Percentiles rank a stretch among this genome's conserved stretches.
Conservation (phyloP, 306 rosid genomes). For the Cicer yamashitae region DNA sequence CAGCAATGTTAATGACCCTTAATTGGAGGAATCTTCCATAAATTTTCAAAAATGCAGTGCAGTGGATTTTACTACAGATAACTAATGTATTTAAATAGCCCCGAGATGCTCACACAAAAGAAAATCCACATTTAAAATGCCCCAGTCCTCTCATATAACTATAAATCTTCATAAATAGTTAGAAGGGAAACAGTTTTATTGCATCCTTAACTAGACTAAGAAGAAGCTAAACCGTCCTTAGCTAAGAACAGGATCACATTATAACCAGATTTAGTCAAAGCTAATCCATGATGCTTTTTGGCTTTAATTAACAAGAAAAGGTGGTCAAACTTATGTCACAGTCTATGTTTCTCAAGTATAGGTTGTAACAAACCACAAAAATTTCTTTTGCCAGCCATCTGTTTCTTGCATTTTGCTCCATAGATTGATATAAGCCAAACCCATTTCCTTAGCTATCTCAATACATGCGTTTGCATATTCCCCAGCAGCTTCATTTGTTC, state of each 20-base stretch:
- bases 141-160: background rate
- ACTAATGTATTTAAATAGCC: conserved; percentile 1
- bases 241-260: conserved; percentile 10
- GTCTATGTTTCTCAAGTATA: conserved; percentile 28
- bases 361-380: conserved; percentile 67
- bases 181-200: conserved; percentile 5
- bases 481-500: conserved; percentile 83
- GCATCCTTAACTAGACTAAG: background rate
- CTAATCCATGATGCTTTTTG: conserved; percentile 20
- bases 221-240: conserved; percentile 10
- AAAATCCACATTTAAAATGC: conserved; percentile 7
- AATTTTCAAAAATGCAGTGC: conserved; percentile 14
- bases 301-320: conserved; percentile 32
- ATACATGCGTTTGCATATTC: conserved; percentile 76
- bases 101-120: background rate
- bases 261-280: conserved; percentile 33
- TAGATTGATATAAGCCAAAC: conserved; percentile 60
- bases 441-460: conserved; percentile 75
- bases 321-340: conserved; percentile 13
- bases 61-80: conserved; percentile 22
- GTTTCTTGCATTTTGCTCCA: conserved; percentile 96
- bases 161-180: conserved; percentile 5
- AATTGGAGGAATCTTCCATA: conserved; percentile 17
- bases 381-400: conserved; percentile 85
- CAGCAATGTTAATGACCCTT: conserved; percentile 30